Percentiles rank a stretch among this genome's conserved stretches.
Conservation (phyloP, 305 asterid species). For the Fraxinus albicans region DNA sequence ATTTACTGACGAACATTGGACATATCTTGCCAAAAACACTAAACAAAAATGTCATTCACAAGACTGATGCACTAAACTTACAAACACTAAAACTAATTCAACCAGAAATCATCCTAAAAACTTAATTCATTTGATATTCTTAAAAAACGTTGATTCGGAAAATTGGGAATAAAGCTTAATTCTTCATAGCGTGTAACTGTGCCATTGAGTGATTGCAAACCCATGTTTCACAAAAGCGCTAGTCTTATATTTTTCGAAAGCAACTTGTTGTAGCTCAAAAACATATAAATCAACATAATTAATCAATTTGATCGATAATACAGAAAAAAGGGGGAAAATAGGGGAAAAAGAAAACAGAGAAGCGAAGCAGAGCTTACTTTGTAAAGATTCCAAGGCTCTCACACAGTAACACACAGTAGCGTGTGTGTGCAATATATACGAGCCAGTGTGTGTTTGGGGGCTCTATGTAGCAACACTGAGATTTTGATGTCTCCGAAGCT, state of each 20-base stretch:
- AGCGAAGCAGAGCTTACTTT: constrained; percentile 17
- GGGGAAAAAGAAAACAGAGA: not conserved
- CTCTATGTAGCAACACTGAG: constrained; percentile 30
- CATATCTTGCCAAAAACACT: not conserved
- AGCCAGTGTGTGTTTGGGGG: not conserved
- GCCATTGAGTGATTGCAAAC: not conserved
- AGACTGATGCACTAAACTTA: not conserved
- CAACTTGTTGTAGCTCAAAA: not conserved
- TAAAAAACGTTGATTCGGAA: not conserved
- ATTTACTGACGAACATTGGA: not conserved
- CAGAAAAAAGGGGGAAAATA: not conserved
- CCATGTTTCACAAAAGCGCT: not conserved
- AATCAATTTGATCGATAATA: not conserved
- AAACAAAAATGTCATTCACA: not conserved
- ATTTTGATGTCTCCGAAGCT: constrained; percentile 34
- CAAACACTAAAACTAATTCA: not conserved
- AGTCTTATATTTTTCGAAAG: not conserved
- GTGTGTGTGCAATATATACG: constrained; percentile 2
- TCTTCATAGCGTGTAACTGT: not conserved
- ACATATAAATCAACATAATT: not conserved
- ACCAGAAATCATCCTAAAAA: not conserved
- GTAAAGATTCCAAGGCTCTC: constrained; percentile 15
- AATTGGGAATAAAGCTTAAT: not conserved
- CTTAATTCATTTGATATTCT: not conserved
- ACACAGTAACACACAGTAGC: constrained; percentile 15